Conservation (phyloP, 108 stramenopile genomes). For the Tribonema minus region DNA sequence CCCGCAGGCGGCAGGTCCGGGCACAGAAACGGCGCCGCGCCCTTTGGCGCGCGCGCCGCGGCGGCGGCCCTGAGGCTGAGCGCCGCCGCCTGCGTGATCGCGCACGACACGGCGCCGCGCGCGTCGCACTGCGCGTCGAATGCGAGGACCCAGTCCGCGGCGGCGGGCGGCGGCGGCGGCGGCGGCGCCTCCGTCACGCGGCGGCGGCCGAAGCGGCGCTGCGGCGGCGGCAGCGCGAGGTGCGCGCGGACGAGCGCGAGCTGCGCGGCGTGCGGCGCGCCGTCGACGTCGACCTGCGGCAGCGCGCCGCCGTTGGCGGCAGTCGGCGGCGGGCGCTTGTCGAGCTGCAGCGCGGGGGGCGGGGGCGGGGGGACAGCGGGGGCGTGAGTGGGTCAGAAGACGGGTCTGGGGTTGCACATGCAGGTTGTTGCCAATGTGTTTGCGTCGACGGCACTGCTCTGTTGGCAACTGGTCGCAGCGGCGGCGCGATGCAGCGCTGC, state of each 20-base stretch:
- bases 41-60: not conserved
- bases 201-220: not conserved
- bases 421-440: too few species aligned
- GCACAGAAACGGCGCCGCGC: constrained; percentile 19
- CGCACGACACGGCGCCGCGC: constrained; percentile 1
- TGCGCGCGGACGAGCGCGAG: not conserved
- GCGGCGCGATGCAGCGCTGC: not conserved
- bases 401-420: too few species aligned
- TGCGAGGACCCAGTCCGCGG: not conserved
- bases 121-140: not conserved
- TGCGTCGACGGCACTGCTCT: too few species aligned
- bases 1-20: constrained; percentile 26
- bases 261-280: not conserved
- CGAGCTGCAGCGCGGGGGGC: too few species aligned
- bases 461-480: too few species aligned
- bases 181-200: not conserved
- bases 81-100: not conserved
- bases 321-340: too few species aligned
- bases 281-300: not conserved
- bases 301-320: not conserved
- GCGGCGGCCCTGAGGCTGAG: not conserved
- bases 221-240: not conserved
- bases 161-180: not conserved
- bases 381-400: too few species aligned
- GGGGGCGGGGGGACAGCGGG: too few species aligned